Percentiles rank a stretch among this genome's conserved stretches.
phyloP scores from a whole-genome alignment of 208 protist species.

The Entamoeba moshkovskii region DNA sequence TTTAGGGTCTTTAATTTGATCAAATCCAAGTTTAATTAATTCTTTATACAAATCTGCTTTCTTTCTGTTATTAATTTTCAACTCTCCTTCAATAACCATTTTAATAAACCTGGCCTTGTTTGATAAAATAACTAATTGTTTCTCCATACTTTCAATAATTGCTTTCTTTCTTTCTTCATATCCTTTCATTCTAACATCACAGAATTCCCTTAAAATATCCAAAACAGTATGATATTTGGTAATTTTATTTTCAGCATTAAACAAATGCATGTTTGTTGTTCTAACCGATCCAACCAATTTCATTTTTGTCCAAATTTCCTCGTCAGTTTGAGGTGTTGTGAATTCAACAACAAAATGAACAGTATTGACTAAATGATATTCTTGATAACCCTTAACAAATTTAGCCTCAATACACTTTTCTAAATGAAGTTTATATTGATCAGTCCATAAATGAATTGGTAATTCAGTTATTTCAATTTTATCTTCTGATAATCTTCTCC shows the following conservation, averaged over 20 bases:
- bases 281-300: conserved; percentile 66
- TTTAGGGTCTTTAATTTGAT: neutral
- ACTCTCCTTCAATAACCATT: conserved; percentile 23
- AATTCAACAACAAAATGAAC: conserved; percentile 66
- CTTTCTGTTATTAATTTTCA: conserved; percentile 12
- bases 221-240: conserved; percentile 62
- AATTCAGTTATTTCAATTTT: conserved; percentile 81
- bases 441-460: conserved; percentile 74
- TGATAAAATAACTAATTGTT: conserved; percentile 7
- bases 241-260: conserved; percentile 76
- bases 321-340: neutral
- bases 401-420: conserved; percentile 21
- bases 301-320: conserved; percentile 61
- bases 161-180: conserved; percentile 79
- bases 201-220: conserved; percentile 88
- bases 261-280: conserved; percentile 87
- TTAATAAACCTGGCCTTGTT: conserved; percentile 30
- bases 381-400: conserved; percentile 71
- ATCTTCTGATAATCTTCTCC: conserved; percentile 52
- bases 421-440: conserved; percentile 52
- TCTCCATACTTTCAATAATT: conserved; percentile 8
- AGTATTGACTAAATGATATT: conserved; percentile 84
- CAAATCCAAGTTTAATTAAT: neutral
- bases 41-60: neutral
- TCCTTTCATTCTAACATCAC: conserved; percentile 68